A percentile compares a stretch with the other conserved stretches of the same genome.
Evolutionary conservation across 2,329 filamentous ascomycete genomes (phyloP).

Genomic region (Phaeosphaeriaceae sp.): DNA sequence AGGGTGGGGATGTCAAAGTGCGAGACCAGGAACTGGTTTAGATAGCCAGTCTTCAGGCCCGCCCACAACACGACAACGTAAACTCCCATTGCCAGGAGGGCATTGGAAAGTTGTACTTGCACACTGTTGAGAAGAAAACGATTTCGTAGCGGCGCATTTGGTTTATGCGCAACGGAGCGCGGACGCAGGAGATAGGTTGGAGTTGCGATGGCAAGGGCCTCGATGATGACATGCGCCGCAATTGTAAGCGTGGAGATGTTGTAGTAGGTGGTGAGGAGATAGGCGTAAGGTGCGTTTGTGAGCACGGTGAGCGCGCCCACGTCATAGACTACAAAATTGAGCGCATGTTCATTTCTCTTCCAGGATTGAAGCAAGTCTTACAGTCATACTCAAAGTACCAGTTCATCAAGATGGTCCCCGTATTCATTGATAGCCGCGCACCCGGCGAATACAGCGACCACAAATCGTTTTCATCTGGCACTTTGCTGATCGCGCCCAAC

Average conservation of each 20-base stretch:
- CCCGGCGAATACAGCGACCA: conserved; percentile 58
- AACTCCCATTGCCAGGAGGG: conserved; percentile 71
- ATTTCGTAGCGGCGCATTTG: conserved; percentile 54
- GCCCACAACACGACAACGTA: conserved; percentile 76
- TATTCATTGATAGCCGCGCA: conserved; percentile 63
- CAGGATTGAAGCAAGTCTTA: conserved; percentile 46
- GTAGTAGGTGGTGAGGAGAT: conserved; percentile 82
- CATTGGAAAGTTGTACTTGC: conserved; percentile 61
- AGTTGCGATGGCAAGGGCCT: conserved; percentile 70
- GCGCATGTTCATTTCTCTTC: not conserved
- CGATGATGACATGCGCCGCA: conserved; percentile 68
- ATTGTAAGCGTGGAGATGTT: conserved; percentile 67
- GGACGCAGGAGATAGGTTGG: conserved; percentile 79
- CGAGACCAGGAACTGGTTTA: conserved; percentile 74
- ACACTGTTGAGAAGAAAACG: conserved; percentile 50
- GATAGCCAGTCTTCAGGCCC: conserved; percentile 68
- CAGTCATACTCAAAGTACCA: conserved; percentile 80
- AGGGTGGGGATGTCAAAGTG: conserved; percentile 78
- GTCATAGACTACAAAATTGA: conserved; percentile 44
- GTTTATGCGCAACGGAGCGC: conserved; percentile 67
- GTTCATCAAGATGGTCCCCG: conserved; percentile 70
- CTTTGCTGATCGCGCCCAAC: conserved; percentile 70
- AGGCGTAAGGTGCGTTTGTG: conserved; percentile 76
- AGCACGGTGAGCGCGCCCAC: conserved; percentile 61
- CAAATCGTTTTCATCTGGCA: conserved; percentile 62